Base-by-base conservation (phyloP, 169 alveolate species). In the Eimeria necatrix region DNA sequence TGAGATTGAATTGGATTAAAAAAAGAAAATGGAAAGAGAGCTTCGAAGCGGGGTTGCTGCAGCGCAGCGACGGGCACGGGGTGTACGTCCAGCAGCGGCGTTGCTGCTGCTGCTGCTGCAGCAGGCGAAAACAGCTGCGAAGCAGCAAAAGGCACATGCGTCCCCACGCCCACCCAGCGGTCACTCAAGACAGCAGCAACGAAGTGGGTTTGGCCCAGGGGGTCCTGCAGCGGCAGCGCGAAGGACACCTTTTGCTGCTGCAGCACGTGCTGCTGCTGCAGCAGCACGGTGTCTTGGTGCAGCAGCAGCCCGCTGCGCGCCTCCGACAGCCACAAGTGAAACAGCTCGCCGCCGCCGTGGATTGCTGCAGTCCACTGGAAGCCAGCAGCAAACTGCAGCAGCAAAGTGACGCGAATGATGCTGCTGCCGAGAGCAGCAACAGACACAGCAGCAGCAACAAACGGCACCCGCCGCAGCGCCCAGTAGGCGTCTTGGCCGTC, bases 1-100 rank as follows among this genome's bases (percentile, higher is more conserved):
- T 96, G 97, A 1, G 97, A 84, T 60, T 96, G 97, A 52, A 96
- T 94, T 51, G 97, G 95, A 74, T 96, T 96, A 95, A 96, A 96
- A 87, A 64, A 95, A 26, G 95, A 48, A 83, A 96, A 96, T 51
- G 86, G 71, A 96, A 85, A 96, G 26, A 96, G 94, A 24, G 68
- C 53, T 78, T 95, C 96, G 91, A 64, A 95, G 56, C 81, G 74
- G 14, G 88, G 78, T 22, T 96, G 85, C 60, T 94, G 93, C 26
- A 96, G 88, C 4, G 97, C 96, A 12, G 95, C 51, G 7, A 52
- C 94, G 0, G 97, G 97, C 26, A 96, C 59, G 5, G 97, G 97
- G 26, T 91, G 93, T 53, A 96, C 68, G 85, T 91, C 93, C 87
- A 96, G 93, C 85, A 96, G 91, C 32, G 94, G 92, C 53, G 97